A percentile compares a stretch with the other conserved stretches of the same genome.
phyloP scores from a whole-genome alignment of 148 eudicot species.

The Silene conica region DNA sequence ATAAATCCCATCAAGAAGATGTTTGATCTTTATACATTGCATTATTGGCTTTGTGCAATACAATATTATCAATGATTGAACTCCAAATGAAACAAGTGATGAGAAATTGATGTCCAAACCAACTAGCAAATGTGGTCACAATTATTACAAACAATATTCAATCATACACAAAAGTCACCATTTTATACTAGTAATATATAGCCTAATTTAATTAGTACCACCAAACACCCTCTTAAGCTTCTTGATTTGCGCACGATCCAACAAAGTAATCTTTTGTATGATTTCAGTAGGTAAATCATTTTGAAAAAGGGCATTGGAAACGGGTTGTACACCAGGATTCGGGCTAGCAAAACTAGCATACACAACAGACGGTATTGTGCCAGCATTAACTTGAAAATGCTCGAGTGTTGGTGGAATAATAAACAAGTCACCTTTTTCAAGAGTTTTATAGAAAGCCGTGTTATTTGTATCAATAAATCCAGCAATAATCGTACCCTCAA shows the following conservation, averaged over 20 bases:
- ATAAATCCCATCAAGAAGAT: no score
- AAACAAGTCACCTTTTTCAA: neutral
- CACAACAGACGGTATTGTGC: neutral
- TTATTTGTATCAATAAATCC: neutral
- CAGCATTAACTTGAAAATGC: neutral
- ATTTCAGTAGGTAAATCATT: neutral
- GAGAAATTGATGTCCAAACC: no score
- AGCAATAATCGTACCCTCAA: neutral
- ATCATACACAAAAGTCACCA: neutral
- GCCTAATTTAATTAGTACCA: neutral
- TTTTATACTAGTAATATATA: no score
- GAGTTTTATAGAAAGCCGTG: neutral
- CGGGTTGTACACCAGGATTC: neutral
- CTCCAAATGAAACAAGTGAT: no score
- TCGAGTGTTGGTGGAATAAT: neutral
- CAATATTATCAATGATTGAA: no score
- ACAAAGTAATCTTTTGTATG: constrained; percentile 7
- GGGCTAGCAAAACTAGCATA: neutral
- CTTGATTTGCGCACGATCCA: neutral
- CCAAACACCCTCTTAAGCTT: constrained; percentile 1
- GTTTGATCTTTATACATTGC: no score
- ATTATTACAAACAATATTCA: no score
- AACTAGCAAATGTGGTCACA: no score
- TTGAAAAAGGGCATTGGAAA: neutral
- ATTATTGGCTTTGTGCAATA: no score